Evolutionary conservation across 495 filamentous ascomycete species (phyloP).

Genomic region (Staphylotrichum longicolle): DNA sequence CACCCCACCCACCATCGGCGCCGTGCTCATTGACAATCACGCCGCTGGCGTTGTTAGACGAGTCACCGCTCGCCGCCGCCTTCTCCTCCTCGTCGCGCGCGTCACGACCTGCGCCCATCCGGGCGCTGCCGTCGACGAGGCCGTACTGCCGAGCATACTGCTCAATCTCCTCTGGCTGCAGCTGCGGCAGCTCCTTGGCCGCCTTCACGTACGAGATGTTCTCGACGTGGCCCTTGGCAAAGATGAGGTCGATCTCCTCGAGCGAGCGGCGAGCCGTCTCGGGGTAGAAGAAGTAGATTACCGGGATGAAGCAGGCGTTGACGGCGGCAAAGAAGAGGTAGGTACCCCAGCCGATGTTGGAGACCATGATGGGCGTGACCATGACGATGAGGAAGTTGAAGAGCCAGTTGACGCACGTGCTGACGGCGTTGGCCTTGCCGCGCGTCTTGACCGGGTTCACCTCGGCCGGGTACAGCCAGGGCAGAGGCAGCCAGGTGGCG

Average conservation of each 20-base stretch:
- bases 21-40: conserved; percentile 12
- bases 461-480: conserved; percentile 64
- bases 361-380: conserved; percentile 73
- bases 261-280: conserved; percentile 68
- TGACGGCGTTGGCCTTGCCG: conserved; percentile 71
- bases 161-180: conserved; percentile 64
- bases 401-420: conserved; percentile 75
- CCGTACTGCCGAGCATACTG: conserved; percentile 61
- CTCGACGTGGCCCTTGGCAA: conserved; percentile 71
- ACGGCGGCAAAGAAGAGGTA: conserved; percentile 76
- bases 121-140: conserved; percentile 34
- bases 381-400: conserved; percentile 82
- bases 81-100: conserved; percentile 15
- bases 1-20: conserved; percentile 1
- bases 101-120: conserved; percentile 1
- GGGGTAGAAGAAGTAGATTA: conserved; percentile 76
- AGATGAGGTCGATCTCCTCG: conserved; percentile 79
- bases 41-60: conserved; percentile 2
- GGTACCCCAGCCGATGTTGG: conserved; percentile 67
- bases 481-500: conserved; percentile 71
- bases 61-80: not conserved
- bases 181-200: conserved; percentile 63
- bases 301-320: conserved; percentile 68
- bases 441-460: conserved; percentile 74
- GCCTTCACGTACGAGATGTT: conserved; percentile 73